phyloP scores from a whole-genome alignment of 129 eudicot genomes.

The Cynara cardunculus region DNA sequence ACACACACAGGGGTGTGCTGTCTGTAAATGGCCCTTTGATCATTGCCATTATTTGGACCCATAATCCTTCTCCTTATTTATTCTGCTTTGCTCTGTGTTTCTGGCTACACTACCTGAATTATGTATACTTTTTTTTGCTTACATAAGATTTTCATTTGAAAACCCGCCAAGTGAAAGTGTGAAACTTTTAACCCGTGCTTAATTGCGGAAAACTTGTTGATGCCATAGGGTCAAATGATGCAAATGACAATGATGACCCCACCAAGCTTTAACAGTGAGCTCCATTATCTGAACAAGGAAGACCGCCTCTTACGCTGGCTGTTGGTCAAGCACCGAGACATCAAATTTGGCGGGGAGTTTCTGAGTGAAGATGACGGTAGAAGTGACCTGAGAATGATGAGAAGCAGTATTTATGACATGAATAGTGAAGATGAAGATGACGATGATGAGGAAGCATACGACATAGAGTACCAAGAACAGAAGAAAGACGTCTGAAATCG shows the following conservation, averaged over 20 bases:
- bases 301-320: slow-evolving; percentile 93
- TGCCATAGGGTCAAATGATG: slow-evolving; percentile 69
- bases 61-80: no score
- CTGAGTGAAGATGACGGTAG: slow-evolving; percentile 29
- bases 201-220: neutral
- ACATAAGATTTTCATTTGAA: neutral
- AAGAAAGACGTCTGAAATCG: slow-evolving; percentile 16
- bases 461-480: slow-evolving; percentile 26
- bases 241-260: slow-evolving; percentile 99
- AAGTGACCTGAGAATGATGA: slow-evolving; percentile 36
- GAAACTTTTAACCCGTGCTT: neutral
- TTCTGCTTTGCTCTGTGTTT: neutral
- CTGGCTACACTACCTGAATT: neutral
- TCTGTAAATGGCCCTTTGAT: no score
- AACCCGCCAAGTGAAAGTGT: neutral
- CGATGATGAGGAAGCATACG: slow-evolving; percentile 41
- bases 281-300: slow-evolving; percentile 83
- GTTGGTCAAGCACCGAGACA: slow-evolving; percentile 71
- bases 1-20: no score
- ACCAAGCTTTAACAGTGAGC: slow-evolving; percentile 83
- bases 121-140: neutral
- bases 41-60: no score
- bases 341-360: slow-evolving; percentile 41
- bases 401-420: slow-evolving; percentile 32
- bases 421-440: slow-evolving; percentile 44